A percentile compares a stretch with the other conserved stretches of the same genome.
Evolutionary conservation across 805 yeast genomes (phyloP).

Genomic region (Jamesozyma spencerorum): DNA sequence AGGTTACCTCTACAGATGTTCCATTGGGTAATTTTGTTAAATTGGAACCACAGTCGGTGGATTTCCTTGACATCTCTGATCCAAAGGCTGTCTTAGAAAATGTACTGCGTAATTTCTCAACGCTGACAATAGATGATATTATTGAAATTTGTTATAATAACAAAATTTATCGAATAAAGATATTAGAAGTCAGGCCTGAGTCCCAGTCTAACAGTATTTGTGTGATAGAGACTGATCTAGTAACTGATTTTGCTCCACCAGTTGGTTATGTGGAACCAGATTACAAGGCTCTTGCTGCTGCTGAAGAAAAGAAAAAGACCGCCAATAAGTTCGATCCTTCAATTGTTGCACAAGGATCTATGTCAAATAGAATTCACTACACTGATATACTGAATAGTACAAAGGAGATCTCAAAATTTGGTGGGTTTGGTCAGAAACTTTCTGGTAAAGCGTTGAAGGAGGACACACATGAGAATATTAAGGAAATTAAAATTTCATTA

Average conservation of each 20-base stretch:
- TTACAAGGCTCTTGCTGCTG: constrained; percentile 31
- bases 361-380: constrained; percentile 60
- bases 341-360: constrained; percentile 47
- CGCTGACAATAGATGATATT: constrained; percentile 74
- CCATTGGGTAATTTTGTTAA: constrained; percentile 85
- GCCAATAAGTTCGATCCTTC: constrained; percentile 24
- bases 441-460: constrained; percentile 41
- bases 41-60: constrained; percentile 90
- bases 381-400: constrained; percentile 46
- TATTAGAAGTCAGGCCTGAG: constrained; percentile 81
- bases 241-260: constrained; percentile 97
- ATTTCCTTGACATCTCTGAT: constrained; percentile 85
- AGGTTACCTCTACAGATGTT: constrained; percentile 65
- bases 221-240: constrained; percentile 93
- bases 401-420: constrained; percentile 29
- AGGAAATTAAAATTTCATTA: constrained; percentile 40
- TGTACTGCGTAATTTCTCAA: constrained; percentile 80
- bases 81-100: constrained; percentile 96
- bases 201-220: constrained; percentile 60
- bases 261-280: constrained; percentile 96
- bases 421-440: constrained; percentile 61
- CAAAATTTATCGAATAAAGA: constrained; percentile 65
- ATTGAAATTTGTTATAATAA: constrained; percentile 81
- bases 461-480: constrained; percentile 4
- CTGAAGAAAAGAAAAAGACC: constrained; percentile 26